Base-by-base conservation (phyloP, 2,329 filamentous ascomycete species). In the Neofusicoccum laricinum region DNA sequence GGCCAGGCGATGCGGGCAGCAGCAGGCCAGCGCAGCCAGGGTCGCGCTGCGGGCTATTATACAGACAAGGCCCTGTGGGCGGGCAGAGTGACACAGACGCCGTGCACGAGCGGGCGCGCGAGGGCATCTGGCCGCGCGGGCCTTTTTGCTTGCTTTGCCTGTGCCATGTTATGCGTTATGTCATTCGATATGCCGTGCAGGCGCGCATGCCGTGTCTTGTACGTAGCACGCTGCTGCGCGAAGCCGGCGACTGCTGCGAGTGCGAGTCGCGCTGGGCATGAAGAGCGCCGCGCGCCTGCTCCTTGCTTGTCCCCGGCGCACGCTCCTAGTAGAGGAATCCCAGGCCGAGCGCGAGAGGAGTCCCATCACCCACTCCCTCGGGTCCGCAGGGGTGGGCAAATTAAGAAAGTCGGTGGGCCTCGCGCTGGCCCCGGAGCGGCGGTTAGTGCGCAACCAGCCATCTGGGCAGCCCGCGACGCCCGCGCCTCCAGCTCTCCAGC, bases 201-300 rank as follows among this genome's bases (percentile, higher is more conserved):
- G 19, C 43, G 43, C 43, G 25, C 11, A 21, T 49, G 46, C 46
- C 48, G 48, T 50, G 48, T 49, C 48, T 50, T 50, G 48, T 50
- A 50, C 48, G 50, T 30, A 30, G 25, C 25, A 30, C 50, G 36
- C 34, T 36, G 34, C 34, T 38, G 51, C 34, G 19, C 19, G 45
- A 10, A 48, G 45, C 36, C n/a, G 51, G 17, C 34, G 34, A 17
- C 51, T 10, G 34, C 53, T 43, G 38, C 51, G 38, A 57, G 51
- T 41, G 51, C 53, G 53, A 57, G 53, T 57, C 53, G 53, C 53
- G 53, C 53, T 57, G 53, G 53, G 53, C 53, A 57, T 57, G 53
- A 57, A 57, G 53, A 57, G 53, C 38, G 38, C 53, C 25, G 34
- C 51, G 51, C 32, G 32, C 36, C 17, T 41, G 36, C 36, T 55